Conservation (phyloP, 345 rosid genomes). For the Limnanthes douglasii region DNA sequence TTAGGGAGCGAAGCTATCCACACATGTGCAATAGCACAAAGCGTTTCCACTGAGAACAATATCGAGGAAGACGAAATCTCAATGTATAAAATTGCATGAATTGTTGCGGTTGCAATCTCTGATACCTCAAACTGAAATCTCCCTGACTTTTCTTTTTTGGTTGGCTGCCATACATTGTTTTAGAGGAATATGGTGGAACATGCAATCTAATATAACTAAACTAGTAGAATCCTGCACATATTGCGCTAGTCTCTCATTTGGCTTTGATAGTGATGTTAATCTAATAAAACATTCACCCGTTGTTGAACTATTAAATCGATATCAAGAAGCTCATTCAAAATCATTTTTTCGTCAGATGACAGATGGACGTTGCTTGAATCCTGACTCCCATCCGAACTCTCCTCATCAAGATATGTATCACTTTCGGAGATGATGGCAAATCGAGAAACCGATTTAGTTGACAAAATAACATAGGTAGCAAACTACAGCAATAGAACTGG, state of each 20-base stretch:
- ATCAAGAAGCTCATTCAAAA: conserved; percentile 56
- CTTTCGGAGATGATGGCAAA: conserved; percentile 49
- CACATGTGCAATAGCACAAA: conserved; percentile 55
- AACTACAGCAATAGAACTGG: conserved; percentile 53
- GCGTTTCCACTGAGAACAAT: conserved; percentile 52
- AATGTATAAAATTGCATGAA: conserved; percentile 42
- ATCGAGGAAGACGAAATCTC: conserved; percentile 57
- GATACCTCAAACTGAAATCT: conserved; percentile 33
- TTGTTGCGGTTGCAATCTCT: conserved; percentile 62
- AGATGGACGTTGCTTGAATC: conserved; percentile 21
- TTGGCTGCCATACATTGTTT: conserved; percentile 31
- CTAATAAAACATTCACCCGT: conserved; percentile 48
- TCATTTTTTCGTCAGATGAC: conserved; percentile 39
- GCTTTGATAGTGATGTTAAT: conserved; percentile 44
- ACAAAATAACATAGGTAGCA: conserved; percentile 76
- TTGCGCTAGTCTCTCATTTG: conserved; percentile 65
- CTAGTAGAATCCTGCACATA: conserved; percentile 54
- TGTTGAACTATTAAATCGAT: conserved; percentile 47
- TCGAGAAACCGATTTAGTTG: conserved; percentile 61
- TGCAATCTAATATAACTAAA: conserved; percentile 60
- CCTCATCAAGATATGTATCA: conserved; percentile 15
- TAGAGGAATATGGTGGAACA: conserved; percentile 82
- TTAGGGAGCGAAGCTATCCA: conserved; percentile 77
- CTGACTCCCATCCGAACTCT: conserved; percentile 19
- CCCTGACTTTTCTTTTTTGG: conserved; percentile 61